Conservation (phyloP, 2,329 filamentous ascomycete species). For the Aureobasidium sp. region DNA sequence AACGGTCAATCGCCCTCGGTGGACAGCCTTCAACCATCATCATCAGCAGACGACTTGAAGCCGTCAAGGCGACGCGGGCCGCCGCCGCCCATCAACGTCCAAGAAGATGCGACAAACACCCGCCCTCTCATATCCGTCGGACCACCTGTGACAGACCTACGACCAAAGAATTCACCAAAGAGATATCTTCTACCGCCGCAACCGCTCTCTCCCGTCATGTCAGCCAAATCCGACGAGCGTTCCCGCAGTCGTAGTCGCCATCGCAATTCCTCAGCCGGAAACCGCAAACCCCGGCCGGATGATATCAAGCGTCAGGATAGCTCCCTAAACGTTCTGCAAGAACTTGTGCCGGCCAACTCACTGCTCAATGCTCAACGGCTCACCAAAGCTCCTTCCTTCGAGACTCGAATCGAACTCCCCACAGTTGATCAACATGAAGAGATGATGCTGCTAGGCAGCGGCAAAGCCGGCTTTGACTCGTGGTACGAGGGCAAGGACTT, state of each 20-base stretch:
- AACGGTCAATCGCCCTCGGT: conserved; percentile 18
- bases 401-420: conserved; percentile 10
- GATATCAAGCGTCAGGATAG: conserved; percentile 22
- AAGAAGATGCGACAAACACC: conserved; percentile 18
- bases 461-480: conserved; percentile 5
- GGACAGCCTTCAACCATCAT: conserved; percentile 1
- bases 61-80: conserved; percentile 15
- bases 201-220: conserved; percentile 21
- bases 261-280: not conserved
- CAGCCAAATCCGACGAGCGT: conserved; percentile 18
- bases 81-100: conserved; percentile 16
- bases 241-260: not conserved
- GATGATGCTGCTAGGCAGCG: conserved; percentile 4
- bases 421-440: conserved; percentile 8
- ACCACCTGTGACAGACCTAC: conserved; percentile 11
- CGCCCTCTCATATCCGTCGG: conserved; percentile 16
- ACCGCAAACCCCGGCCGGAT: conserved; percentile 20
- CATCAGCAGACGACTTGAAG: conserved; percentile 16
- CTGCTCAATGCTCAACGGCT: not conserved
- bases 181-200: conserved; percentile 18
- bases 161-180: not conserved
- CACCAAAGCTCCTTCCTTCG: conserved; percentile 2
- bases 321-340: conserved; percentile 32
- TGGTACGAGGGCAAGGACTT: conserved; percentile 10
- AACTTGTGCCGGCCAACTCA: conserved; percentile 26